Percentiles rank a stretch among this genome's conserved stretches.
Evolutionary conservation across 495 filamentous ascomycete genomes (phyloP).

Genomic region (Patellaria atrata): DNA sequence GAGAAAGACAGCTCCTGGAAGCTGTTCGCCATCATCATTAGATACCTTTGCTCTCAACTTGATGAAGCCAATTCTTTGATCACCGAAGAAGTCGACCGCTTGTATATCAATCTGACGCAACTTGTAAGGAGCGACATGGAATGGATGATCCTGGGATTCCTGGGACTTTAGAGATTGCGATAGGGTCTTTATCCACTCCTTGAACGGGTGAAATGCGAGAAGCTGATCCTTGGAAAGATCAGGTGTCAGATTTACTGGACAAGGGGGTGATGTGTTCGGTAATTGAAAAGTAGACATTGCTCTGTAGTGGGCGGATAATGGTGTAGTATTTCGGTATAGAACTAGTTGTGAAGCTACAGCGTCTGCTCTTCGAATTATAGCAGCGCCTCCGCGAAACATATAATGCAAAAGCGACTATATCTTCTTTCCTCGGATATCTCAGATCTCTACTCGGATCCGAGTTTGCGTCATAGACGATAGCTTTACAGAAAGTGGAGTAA

Average conservation of each 20-base stretch:
- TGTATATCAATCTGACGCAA: constrained; percentile 60
- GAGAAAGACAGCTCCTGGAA: constrained; percentile 69
- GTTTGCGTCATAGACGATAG: too few relatives aligned
- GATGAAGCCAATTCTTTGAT: constrained; percentile 54
- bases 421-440: too few relatives aligned
- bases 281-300: constrained; percentile 1
- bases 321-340: too few relatives aligned
- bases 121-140: constrained; percentile 53
- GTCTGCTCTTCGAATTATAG: too few relatives aligned
- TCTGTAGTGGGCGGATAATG: neutral
- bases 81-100: constrained; percentile 56
- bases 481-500: too few relatives aligned
- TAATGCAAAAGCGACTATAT: too few relatives aligned
- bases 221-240: constrained; percentile 14
- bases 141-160: constrained; percentile 43
- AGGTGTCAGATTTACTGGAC: constrained; percentile 6
- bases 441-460: too few relatives aligned
- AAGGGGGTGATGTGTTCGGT: constrained; percentile 3
- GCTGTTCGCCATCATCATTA: constrained; percentile 45
- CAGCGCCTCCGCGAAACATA: too few relatives aligned
- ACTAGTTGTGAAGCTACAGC: too few relatives aligned
- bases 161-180: constrained; percentile 51
- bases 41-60: constrained; percentile 55
- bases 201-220: constrained; percentile 13
- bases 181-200: constrained; percentile 55